A percentile compares a stretch with the other conserved stretches of the same genome.
These are phyloP conservation scores for Berberis thunbergii DNA, from an alignment of 164 flowering plant species.

Conservation along the genomic window DNA sequence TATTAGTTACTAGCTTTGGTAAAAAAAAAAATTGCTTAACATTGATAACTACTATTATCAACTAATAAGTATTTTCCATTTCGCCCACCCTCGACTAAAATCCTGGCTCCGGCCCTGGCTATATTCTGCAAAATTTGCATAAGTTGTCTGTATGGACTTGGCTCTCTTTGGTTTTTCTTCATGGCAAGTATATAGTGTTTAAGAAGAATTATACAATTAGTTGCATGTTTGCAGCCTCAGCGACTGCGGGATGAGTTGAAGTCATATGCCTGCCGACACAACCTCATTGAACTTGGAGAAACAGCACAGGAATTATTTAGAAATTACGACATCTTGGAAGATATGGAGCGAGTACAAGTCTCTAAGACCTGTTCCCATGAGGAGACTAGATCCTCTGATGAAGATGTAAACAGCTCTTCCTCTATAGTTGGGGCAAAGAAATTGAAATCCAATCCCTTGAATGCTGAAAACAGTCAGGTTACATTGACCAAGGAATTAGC, in stretches of 20 bases:
- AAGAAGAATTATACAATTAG: background rate
- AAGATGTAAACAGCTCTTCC: conserved; percentile 46
- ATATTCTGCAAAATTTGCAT: no score
- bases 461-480: conserved; percentile 25
- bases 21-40: no score
- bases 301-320: conserved; percentile 47
- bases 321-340: conserved; percentile 41
- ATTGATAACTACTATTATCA: no score
- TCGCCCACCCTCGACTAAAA: no score
- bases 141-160: no score
- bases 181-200: background rate
- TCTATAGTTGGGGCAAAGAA: conserved; percentile 24
- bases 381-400: conserved; percentile 52
- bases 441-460: conserved; percentile 51
- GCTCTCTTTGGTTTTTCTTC: background rate
- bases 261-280: conserved; percentile 48
- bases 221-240: conserved; percentile 46
- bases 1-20: no score
- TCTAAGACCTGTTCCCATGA: conserved; percentile 54
- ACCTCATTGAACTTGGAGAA: conserved; percentile 52
- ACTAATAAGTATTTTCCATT: no score
- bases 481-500: conserved; percentile 17
- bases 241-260: conserved; percentile 64
- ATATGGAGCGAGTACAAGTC: conserved; percentile 41
- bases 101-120: no score